A percentile compares a stretch with the other conserved stretches of the same genome.
Conservation (phyloP, 257 asterid genomes). For the Oldenlandia corymbosa region DNA sequence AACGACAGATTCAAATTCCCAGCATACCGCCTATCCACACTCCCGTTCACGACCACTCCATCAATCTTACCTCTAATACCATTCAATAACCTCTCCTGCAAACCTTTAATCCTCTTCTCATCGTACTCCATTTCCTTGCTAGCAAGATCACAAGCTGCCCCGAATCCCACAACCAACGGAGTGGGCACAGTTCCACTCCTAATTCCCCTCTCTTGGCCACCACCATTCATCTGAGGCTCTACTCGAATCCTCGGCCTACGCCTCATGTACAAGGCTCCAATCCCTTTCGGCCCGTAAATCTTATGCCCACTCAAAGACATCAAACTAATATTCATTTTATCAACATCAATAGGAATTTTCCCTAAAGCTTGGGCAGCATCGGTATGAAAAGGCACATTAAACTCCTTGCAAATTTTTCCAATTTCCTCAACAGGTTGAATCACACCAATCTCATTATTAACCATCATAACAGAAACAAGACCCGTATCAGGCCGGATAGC, state of each 20-base stretch:
- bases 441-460: conserved; percentile 95
- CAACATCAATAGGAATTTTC: conserved; percentile 81
- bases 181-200: conserved; percentile 98
- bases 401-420: conserved; percentile 80
- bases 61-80: conserved; percentile 67
- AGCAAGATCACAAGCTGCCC: conserved; percentile 88
- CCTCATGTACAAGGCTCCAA: conserved; percentile 88
- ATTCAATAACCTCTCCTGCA: conserved; percentile 62
- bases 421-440: conserved; percentile 88
- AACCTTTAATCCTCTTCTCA: conserved; percentile 49
- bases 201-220: conserved; percentile 98
- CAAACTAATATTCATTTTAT: conserved; percentile 81
- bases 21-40: conserved; percentile 66
- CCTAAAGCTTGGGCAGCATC: conserved; percentile 97
- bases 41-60: conserved; percentile 89
- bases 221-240: conserved; percentile 97
- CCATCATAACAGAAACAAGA: conserved; percentile 88
- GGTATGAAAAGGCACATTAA: conserved; percentile 71
- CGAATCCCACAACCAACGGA: conserved; percentile 91
- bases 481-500: conserved; percentile 87
- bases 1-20: conserved; percentile 94
- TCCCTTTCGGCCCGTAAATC: conserved; percentile 90
- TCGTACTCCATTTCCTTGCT: conserved; percentile 95
- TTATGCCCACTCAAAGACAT: conserved; percentile 98
- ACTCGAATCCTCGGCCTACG: conserved; percentile 93